A percentile compares a stretch with the other conserved stretches of the same genome.
These are phyloP conservation scores for Pouteria glomerata DNA, from an alignment of 148 eudicot species.

Conservation along the genomic window DNA sequence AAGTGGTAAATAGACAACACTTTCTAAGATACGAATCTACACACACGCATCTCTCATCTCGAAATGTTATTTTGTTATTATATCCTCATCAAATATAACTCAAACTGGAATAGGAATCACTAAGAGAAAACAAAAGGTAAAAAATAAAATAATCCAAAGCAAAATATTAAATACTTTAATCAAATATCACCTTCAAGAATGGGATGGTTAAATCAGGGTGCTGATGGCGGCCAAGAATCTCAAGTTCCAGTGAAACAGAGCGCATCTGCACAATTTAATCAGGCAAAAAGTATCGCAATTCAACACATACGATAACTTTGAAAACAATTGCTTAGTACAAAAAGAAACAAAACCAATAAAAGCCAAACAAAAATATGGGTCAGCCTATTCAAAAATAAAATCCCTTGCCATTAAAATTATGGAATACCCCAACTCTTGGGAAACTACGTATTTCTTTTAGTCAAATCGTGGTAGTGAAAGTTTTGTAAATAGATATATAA, in stretches of 20 bases:
- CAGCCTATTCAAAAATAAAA: background rate
- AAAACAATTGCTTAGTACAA: background rate
- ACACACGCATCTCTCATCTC: background rate
- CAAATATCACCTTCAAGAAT: conserved; percentile 52
- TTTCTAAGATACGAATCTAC: background rate
- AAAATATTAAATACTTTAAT: background rate
- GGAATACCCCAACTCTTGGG: background rate
- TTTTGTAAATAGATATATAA: background rate
- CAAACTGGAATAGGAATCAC: background rate
- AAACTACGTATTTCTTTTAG: background rate
- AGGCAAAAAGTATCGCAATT: conserved; percentile 7
- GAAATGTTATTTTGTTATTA: background rate
- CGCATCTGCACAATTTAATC: conserved; percentile 56
- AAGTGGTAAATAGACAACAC: background rate
- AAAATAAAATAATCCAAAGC: background rate
- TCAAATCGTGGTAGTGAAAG: background rate
- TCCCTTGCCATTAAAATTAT: background rate
- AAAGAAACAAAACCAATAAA: background rate
- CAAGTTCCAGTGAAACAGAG: conserved; percentile 77
- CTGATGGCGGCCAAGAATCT: conserved; percentile 87
- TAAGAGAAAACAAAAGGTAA: background rate
- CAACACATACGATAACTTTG: background rate
- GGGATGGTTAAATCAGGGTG: conserved; percentile 86
- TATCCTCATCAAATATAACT: background rate
- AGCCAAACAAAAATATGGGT: conserved; percentile 2